These are phyloP conservation scores for Fusarium sp. DNA, from an alignment of 2,329 filamentous ascomycete genomes.

Conservation along the genomic window DNA sequence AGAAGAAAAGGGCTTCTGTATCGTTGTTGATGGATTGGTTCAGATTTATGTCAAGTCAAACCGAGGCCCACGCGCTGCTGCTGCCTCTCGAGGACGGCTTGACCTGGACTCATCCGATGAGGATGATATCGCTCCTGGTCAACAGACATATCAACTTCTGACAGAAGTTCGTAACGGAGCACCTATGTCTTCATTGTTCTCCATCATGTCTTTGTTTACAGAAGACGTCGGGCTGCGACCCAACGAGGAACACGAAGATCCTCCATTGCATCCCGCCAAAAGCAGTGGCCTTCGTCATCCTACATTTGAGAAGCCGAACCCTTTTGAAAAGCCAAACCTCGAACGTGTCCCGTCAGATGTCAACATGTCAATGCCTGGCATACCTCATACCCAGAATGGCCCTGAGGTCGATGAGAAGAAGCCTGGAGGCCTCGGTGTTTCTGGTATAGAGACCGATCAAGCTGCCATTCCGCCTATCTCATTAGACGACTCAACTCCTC, in stretches of 20 bases:
- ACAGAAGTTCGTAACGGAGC: slow-evolving; percentile 98
- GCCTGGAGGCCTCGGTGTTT: slow-evolving; percentile 30
- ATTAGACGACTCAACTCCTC: slow-evolving; percentile 64
- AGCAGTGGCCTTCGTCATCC: slow-evolving; percentile 50
- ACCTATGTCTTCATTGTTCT: slow-evolving; percentile 98
- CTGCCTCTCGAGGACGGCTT: slow-evolving; percentile 40
- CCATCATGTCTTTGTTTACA: slow-evolving; percentile 95
- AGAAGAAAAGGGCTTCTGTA: slow-evolving; percentile 97
- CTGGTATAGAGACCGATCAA: slow-evolving; percentile 27
- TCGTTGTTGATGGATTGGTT: slow-evolving; percentile 95
- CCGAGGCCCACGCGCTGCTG: slow-evolving; percentile 59
- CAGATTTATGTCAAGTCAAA: slow-evolving; percentile 98
- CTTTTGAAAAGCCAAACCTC: slow-evolving; percentile 8
- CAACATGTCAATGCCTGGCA: slow-evolving; percentile 54
- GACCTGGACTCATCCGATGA: slow-evolving; percentile 66
- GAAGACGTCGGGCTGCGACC: slow-evolving; percentile 88
- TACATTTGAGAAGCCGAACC: slow-evolving; percentile 41
- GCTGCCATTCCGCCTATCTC: slow-evolving; percentile 80
- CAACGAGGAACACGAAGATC: slow-evolving; percentile 75
- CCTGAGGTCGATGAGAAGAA: slow-evolving; percentile 28
- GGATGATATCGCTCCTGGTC: slow-evolving; percentile 74
- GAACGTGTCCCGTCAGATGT: slow-evolving; percentile 36
- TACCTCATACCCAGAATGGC: slow-evolving; percentile 54
- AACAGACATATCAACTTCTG: slow-evolving; percentile 91
- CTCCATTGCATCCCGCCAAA: slow-evolving; percentile 37